Base-by-base conservation (phyloP, 2,329 filamentous ascomycete genomes). In the Fusarium subtropicale region DNA sequence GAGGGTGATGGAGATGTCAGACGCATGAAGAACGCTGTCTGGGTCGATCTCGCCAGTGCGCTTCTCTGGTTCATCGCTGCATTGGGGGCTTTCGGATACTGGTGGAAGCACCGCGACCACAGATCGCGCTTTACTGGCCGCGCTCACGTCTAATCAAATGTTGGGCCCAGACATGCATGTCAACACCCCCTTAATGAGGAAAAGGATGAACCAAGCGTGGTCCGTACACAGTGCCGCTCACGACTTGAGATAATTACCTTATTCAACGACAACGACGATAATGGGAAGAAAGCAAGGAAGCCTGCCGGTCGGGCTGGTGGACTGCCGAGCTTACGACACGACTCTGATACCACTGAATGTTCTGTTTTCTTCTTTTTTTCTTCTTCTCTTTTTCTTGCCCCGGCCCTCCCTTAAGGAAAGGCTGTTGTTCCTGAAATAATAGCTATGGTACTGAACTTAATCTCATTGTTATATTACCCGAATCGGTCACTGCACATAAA, bases 21-120 rank as follows among this genome's bases (percentile, higher is more conserved):
- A 70, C 86, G 92, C 59, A 97, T 97, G 93, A 93, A 94, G 82
- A 89, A 90, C 76, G 92, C 93, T 7, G 92, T 96, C 18, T 97
- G 92, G 92, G 85, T 97, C 46, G 91, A 95, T 78, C 79, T 97
- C 52, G 82, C 87, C 47, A 92, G 91, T 77, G 86, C 93, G 78
- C 76, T 93, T 16, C 83, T 97, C 52, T 97, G 94, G 94, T 80
- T 93, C 51, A 78, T 90, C 47, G 89, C 88, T 5, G 85, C 87
- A 6, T 61, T 86, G 15, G 87, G 85, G 30, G 82, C 86, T 16
- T 81, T 82, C 16, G 76, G 84, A 3, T 87, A 90, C 76, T 93
- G 89, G 84, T 88, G 82, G 77, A 81, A 80, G 64, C 81, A 86
- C 73, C 83, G 86, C 47, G 82, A 87, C 48, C 79, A 79, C 33